Percentiles rank a stretch among this genome's conserved stretches.
Evolutionary conservation across 78 protist species (phyloP).

Genomic region (Cavenderia fasciculata): DNA sequence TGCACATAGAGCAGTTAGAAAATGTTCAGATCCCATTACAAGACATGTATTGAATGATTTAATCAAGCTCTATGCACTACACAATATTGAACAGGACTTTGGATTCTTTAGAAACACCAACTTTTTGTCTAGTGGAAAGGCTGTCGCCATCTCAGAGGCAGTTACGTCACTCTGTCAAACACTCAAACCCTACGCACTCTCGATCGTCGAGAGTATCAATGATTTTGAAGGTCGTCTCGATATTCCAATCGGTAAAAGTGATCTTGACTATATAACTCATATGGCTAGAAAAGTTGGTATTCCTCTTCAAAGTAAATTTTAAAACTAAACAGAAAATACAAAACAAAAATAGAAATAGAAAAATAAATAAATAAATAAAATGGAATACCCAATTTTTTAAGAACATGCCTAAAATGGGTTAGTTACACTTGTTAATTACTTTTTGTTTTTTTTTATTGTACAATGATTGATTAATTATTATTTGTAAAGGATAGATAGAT

Average conservation of each 20-base stretch:
- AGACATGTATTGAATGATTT: constrained; percentile 27
- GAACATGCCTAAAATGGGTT: too few species aligned
- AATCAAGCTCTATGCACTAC: constrained; percentile 31
- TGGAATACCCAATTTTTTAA: too few species aligned
- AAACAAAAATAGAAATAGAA: too few species aligned
- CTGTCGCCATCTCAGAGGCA: constrained; percentile 19
- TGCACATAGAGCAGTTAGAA: constrained; percentile 1
- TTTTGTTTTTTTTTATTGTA: too few species aligned
- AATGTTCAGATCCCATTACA: constrained; percentile 25
- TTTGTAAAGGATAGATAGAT: too few species aligned
- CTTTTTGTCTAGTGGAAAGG: constrained; percentile 42
- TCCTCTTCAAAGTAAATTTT: not conserved
- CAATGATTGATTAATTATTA: too few species aligned
- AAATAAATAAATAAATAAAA: too few species aligned
- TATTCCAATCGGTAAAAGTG: constrained; percentile 31
- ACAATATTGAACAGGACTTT: constrained; percentile 44
- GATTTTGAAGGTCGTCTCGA: not conserved
- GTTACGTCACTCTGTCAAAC: constrained; percentile 24
- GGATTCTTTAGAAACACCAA: constrained; percentile 65
- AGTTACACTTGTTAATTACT: too few species aligned
- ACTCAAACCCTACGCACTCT: constrained; percentile 30
- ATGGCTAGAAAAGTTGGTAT: constrained; percentile 71
- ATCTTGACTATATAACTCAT: constrained; percentile 40
- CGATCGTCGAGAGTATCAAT: not conserved
- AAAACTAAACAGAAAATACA: too few species aligned